Evolutionary conservation across 208 protist genomes (phyloP), one percentile per base, ranked within the genome.

Genomic region (Trypanosoma caninum): DNA sequence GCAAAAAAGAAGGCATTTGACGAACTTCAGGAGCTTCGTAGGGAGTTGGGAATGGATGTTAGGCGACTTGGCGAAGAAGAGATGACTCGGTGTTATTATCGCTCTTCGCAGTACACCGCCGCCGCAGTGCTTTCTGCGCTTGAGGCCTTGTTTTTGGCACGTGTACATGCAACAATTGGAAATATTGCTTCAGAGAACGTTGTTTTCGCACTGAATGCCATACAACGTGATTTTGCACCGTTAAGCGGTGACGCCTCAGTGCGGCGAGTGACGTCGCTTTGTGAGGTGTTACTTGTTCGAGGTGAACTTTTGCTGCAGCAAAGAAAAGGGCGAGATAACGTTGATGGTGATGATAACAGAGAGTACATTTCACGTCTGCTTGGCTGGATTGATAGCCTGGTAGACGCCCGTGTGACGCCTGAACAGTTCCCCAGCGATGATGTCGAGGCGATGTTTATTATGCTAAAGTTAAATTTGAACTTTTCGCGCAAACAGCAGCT

Each of bases 1-100:
- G 76, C 83, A n/a, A 92, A 95, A 62, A 72, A 82, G 44, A 87
- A 95, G 72, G 78, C 82, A 6, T 69, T 84, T 64, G 58, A 77
- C 20, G 84, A 95, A 54, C 58, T 95, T 35, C 73, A 80, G 42
- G 78, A 77, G 33, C 73, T 92, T 37, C 73, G 80, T 46, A 68
- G 64, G 58, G 70, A 85, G 59, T 69, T 92, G 31, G 84, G 84
- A 22, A 76, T 95, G 67, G 79, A 89, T 55, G 64, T 84, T n/a
- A 78, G 84, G 6, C 68, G 69, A 9, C 75, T 91, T 35, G 66
- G 62, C n/a, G 80, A 90, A 3, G 65, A 46, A 0, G 81, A 92
- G 46, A 62, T 95, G 75, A 56, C 69, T 41, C 47, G 58, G n/a
- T 63, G 72, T 46, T 95, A 91, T 72, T 87, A 88, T 60, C 67